Percentiles rank a stretch among this genome's conserved stretches.
Conservation (phyloP, 2,329 filamentous ascomycete genomes). For the Paecilomyces dactylethromorphus region DNA sequence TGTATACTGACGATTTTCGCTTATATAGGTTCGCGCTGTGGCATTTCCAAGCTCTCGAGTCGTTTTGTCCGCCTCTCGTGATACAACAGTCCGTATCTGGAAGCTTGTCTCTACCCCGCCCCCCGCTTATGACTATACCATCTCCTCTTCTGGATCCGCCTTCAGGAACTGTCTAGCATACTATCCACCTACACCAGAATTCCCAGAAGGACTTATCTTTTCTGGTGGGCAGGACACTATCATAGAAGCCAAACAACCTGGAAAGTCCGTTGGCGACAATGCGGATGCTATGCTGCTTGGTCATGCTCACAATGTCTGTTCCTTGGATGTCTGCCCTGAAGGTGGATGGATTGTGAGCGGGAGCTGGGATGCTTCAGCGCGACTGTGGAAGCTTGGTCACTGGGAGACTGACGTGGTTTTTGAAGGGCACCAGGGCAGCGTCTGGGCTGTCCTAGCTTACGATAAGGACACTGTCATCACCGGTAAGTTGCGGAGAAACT, state of each 20-base stretch:
- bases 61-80: conserved; percentile 80
- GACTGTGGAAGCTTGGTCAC: conserved; percentile 76
- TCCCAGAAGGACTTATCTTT: conserved; percentile 73
- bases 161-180: conserved; percentile 86
- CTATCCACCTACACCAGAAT: conserved; percentile 59
- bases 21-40: conserved; percentile 72
- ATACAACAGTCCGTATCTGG: conserved; percentile 87
- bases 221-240: conserved; percentile 89
- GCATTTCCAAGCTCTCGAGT: conserved; percentile 66
- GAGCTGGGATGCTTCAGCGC: conserved; percentile 85
- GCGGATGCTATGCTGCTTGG: conserved; percentile 81
- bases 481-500: conserved; percentile 27
- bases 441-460: conserved; percentile 87
- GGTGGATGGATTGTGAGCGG: conserved; percentile 77
- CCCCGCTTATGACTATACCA: conserved; percentile 67
- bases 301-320: conserved; percentile 81
- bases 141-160: conserved; percentile 70
- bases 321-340: conserved; percentile 69
- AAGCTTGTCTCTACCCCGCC: conserved; percentile 59
- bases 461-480: conserved; percentile 77
- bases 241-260: conserved; percentile 77
- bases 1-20: conserved; percentile 44
- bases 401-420: conserved; percentile 74
- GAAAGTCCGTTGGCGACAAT: conserved; percentile 61
- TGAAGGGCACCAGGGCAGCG: conserved; percentile 69